Evolutionary conservation across 441 rosid species (phyloP).

Genomic region (Breynia disticha): DNA sequence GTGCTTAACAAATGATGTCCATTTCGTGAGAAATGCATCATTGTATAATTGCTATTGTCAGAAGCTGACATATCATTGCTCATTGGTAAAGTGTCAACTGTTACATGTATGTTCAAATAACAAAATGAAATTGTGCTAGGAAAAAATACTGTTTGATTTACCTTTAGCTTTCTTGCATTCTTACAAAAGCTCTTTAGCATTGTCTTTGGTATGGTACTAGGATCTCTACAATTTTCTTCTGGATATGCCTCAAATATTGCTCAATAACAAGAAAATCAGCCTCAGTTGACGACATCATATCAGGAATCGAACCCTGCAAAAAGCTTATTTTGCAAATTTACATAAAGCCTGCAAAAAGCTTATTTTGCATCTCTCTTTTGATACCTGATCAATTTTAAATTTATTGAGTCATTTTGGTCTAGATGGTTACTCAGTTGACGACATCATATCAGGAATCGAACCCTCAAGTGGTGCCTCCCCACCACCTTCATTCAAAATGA

Average conservation of each 20-base stretch:
- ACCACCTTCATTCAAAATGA: slow-evolving; percentile 69
- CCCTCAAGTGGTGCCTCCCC: slow-evolving; percentile 97
- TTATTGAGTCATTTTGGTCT: too few relatives aligned
- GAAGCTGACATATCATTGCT: too few relatives aligned
- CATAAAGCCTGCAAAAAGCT: slow-evolving; percentile 52
- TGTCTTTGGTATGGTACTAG: slow-evolving; percentile 51
- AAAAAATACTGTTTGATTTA: slow-evolving; percentile 16
- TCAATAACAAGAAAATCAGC: slow-evolving; percentile 66
- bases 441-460: slow-evolving; percentile 92
- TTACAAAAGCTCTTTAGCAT: slow-evolving; percentile 70
- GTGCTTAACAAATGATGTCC: not conserved
- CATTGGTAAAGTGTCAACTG: too few relatives aligned
- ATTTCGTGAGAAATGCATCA: too few relatives aligned
- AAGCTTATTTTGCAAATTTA: slow-evolving; percentile 82
- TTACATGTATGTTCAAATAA: not conserved
- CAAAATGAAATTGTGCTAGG: not conserved
- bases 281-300: slow-evolving; percentile 95
- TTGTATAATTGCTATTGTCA: too few relatives aligned
- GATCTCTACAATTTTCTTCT: slow-evolving; percentile 61
- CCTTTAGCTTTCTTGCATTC: slow-evolving; percentile 89
- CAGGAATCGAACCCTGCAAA: slow-evolving; percentile 87
- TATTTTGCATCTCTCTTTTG: not conserved
- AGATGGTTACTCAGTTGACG: slow-evolving; percentile 81
- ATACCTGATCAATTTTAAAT: too few relatives aligned
- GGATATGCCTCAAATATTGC: slow-evolving; percentile 46